Percentiles rank a stretch among this genome's conserved stretches.
phyloP scores from a whole-genome alignment of 2,329 filamentous ascomycete species.

The Chrysoporthe puriensis region DNA sequence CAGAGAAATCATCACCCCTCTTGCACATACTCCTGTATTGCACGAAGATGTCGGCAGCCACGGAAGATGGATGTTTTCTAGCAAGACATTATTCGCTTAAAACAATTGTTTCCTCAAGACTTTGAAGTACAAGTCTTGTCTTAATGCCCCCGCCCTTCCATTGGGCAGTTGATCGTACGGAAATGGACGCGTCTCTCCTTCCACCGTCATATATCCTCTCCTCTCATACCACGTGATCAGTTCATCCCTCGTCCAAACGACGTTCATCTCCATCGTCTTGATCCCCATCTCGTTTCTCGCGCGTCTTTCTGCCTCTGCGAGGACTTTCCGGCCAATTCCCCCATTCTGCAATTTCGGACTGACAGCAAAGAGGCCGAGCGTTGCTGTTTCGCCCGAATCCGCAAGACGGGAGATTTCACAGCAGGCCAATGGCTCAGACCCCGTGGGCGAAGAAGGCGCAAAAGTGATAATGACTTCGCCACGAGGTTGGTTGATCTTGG shows the following conservation, averaged over 20 bases:
- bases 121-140: conserved; percentile 49
- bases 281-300: conserved; percentile 40
- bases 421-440: conserved; percentile 43
- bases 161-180: conserved; percentile 45
- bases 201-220: conserved; percentile 45
- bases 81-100: background rate
- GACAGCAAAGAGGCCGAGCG: conserved; percentile 55
- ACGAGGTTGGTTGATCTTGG: conserved; percentile 45
- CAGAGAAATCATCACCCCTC: too few relatives aligned
- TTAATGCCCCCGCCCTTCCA: conserved; percentile 38
- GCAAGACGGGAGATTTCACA: conserved; percentile 45
- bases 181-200: conserved; percentile 45
- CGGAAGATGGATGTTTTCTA: too few relatives aligned
- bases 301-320: conserved; percentile 46
- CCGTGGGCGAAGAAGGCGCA: conserved; percentile 4
- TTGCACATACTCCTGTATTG: too few relatives aligned
- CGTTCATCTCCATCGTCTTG: conserved; percentile 46
- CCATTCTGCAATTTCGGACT: conserved; percentile 46
- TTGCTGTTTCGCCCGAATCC: conserved; percentile 36
- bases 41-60: too few relatives aligned
- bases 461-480: conserved; percentile 42
- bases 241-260: conserved; percentile 48
- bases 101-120: conserved; percentile 44
- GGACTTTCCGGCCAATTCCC: conserved; percentile 47
- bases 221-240: conserved; percentile 51